Conservation (phyloP, 768 basidiomycete genomes). For the Podaxis sp. region DNA sequence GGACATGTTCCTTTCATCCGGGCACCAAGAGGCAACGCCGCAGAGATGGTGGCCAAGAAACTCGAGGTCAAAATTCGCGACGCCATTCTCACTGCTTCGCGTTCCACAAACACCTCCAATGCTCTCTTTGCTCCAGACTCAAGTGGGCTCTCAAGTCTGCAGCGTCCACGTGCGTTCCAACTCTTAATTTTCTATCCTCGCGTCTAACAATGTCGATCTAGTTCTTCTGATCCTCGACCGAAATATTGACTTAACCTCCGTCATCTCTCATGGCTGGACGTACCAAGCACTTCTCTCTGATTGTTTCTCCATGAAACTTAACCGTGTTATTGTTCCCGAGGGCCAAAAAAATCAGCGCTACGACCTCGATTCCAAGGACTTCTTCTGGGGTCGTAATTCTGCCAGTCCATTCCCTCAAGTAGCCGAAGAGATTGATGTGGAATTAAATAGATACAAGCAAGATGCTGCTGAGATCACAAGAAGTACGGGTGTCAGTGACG, state of each 20-base stretch:
- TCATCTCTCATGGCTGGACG: constrained; percentile 97
- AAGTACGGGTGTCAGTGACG: constrained; percentile 93
- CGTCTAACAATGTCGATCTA: constrained; percentile 30
- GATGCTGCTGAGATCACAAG: constrained; percentile 97
- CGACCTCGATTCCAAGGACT: constrained; percentile 97
- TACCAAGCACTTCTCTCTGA: constrained; percentile 98
- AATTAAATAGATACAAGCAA: constrained; percentile 89
- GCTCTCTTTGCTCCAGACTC: constrained; percentile 80
- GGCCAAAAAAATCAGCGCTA: constrained; percentile 76
- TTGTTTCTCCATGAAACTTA: constrained; percentile 95
- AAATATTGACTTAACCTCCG: constrained; percentile 91
- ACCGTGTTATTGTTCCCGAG: constrained; percentile 84
- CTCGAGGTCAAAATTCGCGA: constrained; percentile 92
- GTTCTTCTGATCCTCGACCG: constrained; percentile 93
- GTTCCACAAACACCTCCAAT: constrained; percentile 50
- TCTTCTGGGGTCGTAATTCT: constrained; percentile 98
- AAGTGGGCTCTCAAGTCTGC: constrained; percentile 80
- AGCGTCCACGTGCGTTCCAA: constrained; percentile 71
- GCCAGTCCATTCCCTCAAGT: constrained; percentile 97
- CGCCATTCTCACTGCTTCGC: constrained; percentile 68
- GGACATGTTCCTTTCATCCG: constrained; percentile 95
- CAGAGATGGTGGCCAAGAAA: constrained; percentile 98
- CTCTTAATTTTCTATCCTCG: not conserved
- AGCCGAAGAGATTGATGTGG: constrained; percentile 93
- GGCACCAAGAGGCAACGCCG: constrained; percentile 93